Base-by-base conservation (phyloP, 495 filamentous ascomycete species). In the Pyronema omphalodes region DNA sequence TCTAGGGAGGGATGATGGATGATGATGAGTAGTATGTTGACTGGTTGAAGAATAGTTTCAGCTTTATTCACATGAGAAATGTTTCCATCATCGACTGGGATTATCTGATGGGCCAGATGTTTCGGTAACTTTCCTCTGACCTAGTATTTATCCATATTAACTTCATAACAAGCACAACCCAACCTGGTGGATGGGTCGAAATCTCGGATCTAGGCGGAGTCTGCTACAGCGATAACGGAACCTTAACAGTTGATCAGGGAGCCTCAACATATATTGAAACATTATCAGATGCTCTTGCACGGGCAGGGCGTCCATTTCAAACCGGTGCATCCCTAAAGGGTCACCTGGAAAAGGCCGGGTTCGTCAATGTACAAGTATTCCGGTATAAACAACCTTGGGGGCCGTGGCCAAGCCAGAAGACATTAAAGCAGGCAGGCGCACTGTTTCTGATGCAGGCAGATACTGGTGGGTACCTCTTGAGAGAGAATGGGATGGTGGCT, bases 1-100 rank as follows among this genome's bases (percentile, higher is more conserved):
- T 98, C 55, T 87, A 95, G 67, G 91, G 86, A 51, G 76, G 83
- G 14, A 67, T 98, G 47, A 70, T 95, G 29, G 84, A 86, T 52
- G 82, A 88, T 35, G 76, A 84, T 17, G 74, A 80, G 23, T 5
- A 29, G 23, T 29, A 29, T 29, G 23, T 5, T 29, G 23, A 29
- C 23, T 41, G 39, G 39, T 17, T 17, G 11, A 41, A 17, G 39
- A 41, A 12, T 41, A 12, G 39, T 41, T 41, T 41, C 15, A 12
- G 39, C 23, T 41, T 41, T 41, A 41, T 41, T 41, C 39, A 41
- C 15, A 41, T 41, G 39, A 12, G 39, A 17, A 41, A 41, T 41
- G 39, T 41, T 12, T 41, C 39, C 39, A 41, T 41, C 39, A 41
- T 17, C 11, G 39, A 41, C 39, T 41, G 39, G 39, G 11, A 12